These are phyloP conservation scores for Cryptosporidium xiaoi DNA, from an alignment of 169 alveolate species.

Conservation along the genomic window DNA sequence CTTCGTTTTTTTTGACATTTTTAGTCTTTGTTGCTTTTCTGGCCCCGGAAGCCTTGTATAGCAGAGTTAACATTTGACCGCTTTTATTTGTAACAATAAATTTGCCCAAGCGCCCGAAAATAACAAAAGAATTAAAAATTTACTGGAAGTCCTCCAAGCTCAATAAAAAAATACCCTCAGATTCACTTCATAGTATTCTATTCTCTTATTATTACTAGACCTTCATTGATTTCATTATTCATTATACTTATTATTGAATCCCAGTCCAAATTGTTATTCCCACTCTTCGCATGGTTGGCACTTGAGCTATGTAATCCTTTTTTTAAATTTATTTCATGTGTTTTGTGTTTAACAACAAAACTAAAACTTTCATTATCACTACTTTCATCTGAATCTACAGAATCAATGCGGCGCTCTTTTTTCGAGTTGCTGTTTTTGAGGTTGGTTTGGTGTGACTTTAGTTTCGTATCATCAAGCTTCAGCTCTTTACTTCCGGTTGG, in stretches of 20 bases:
- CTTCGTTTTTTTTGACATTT: slow-evolving; percentile 67
- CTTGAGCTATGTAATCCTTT: slow-evolving; percentile 4
- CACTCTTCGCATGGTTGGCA: background rate
- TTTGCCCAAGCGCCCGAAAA: background rate
- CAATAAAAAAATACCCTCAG: background rate
- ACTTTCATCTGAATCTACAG: background rate
- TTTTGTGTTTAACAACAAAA: slow-evolving; percentile 44
- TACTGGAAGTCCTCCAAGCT: background rate
- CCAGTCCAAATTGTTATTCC: slow-evolving; percentile 44
- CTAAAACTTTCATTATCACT: slow-evolving; percentile 60
- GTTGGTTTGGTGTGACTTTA: slow-evolving; percentile 3
- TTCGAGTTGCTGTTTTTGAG: background rate
- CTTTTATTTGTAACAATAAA: background rate
- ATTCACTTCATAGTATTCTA: background rate
- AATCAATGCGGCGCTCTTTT: slow-evolving; percentile 4
- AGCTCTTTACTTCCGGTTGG: background rate
- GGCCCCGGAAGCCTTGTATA: background rate
- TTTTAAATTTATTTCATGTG: slow-evolving; percentile 31
- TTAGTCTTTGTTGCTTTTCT: slow-evolving; percentile 45
- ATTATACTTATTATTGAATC: slow-evolving; percentile 13
- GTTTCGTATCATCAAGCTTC: slow-evolving; percentile 6
- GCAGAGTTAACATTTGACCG: background rate
- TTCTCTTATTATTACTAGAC: slow-evolving; percentile 61
- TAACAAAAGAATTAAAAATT: background rate
- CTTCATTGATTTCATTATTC: slow-evolving; percentile 10